A percentile compares a stretch with the other conserved stretches of the same genome.
phyloP scores from a whole-genome alignment of 225 moss, liverwort and hornwort species.

The Sphagnum tenellum region DNA sequence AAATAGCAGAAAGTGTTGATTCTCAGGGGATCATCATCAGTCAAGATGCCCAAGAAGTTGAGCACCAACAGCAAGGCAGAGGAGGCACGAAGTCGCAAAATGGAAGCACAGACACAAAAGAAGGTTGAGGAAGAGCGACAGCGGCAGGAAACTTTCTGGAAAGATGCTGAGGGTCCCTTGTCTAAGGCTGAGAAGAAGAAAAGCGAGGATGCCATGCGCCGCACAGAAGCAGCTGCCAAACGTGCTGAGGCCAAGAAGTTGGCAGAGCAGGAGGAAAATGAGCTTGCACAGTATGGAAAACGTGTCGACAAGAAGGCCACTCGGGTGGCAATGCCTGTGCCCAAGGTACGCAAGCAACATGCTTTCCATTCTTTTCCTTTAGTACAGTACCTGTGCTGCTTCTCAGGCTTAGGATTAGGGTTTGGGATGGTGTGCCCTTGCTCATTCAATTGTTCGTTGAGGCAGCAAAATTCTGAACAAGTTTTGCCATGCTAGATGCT shows the following conservation, averaged over 20 bases:
- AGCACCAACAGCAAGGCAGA: constrained; percentile 86
- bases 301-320: constrained; percentile 66
- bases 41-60: constrained; percentile 93
- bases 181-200: constrained; percentile 72
- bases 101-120: constrained; percentile 62
- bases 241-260: constrained; percentile 90
- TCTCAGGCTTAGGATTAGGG: no score
- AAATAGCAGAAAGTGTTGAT: no score
- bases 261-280: constrained; percentile 73
- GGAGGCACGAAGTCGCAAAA: constrained; percentile 85
- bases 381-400: no score
- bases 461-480: no score
- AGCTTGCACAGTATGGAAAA: constrained; percentile 64
- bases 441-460: not conserved
- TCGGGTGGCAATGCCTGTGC: constrained; percentile 61
- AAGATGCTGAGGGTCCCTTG: constrained; percentile 70
- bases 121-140: constrained; percentile 50
- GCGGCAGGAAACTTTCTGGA: constrained; percentile 78
- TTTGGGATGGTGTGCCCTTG: not conserved
- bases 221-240: constrained; percentile 69
- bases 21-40: not conserved
- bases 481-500: no score
- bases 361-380: no score
- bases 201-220: constrained; percentile 86
- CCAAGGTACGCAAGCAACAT: constrained; percentile 28